Evolutionary conservation across 768 basidiomycete species (phyloP).

Genomic region (Ephemerocybe angulata): DNA sequence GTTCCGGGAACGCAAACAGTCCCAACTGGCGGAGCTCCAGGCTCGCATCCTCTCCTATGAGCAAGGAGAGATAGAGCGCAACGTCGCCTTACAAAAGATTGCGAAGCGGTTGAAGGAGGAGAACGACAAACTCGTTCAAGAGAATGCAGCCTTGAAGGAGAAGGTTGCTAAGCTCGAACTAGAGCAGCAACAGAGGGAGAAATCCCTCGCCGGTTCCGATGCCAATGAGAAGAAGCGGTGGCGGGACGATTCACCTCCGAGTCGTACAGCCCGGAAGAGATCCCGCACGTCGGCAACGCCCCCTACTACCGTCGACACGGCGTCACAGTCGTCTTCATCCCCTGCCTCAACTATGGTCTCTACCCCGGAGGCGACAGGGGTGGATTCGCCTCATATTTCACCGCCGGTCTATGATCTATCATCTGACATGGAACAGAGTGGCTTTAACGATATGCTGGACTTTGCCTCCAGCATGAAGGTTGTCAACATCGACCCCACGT

Average conservation of each 20-base stretch:
- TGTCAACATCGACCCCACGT: constrained; percentile 18
- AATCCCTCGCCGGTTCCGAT: constrained; percentile 2
- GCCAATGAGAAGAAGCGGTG: constrained; percentile 54
- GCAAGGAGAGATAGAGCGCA: constrained; percentile 87
- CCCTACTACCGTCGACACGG: constrained; percentile 16
- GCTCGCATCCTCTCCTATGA: constrained; percentile 82
- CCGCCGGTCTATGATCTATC: neutral
- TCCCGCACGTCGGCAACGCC: constrained; percentile 32
- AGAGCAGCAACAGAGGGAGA: constrained; percentile 21
- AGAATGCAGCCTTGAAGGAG: constrained; percentile 61
- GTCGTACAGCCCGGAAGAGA: constrained; percentile 32
- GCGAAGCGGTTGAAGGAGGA: constrained; percentile 86
- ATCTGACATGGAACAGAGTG: constrained; percentile 19
- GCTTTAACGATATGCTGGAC: constrained; percentile 29
- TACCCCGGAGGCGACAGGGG: constrained; percentile 1
- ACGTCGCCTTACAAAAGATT: constrained; percentile 76
- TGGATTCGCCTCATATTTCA: neutral
- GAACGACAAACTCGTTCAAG: constrained; percentile 68
- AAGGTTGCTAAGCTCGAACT: constrained; percentile 41
- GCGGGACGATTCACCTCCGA: constrained; percentile 47
- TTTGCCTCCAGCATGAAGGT: constrained; percentile 27
- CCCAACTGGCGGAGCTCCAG: constrained; percentile 83
- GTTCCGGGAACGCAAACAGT: constrained; percentile 86
- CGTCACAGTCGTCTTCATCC: constrained; percentile 8
- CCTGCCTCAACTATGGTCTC: neutral